Percentiles rank a stretch among this genome's conserved stretches.
phyloP scores from a whole-genome alignment of 2,329 filamentous ascomycete species.

The Neoascochyta sp. region DNA sequence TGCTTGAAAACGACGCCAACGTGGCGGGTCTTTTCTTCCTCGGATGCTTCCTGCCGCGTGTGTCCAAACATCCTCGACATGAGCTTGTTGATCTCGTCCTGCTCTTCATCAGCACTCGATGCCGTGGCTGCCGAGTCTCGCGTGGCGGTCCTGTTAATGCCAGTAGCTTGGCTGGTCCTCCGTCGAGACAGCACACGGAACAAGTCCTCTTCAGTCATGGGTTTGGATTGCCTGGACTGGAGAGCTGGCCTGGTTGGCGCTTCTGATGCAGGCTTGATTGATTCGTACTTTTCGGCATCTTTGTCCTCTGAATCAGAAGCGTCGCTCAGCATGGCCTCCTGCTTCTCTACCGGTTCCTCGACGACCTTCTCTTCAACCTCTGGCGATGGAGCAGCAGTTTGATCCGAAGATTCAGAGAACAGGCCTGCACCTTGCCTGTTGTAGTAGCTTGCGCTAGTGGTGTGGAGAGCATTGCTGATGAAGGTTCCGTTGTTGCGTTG shows the following conservation, averaged over 20 bases:
- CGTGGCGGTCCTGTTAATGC: slow-evolving; percentile 21
- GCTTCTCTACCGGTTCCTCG: not conserved
- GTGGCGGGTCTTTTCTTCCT: slow-evolving; percentile 67
- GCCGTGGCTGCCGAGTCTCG: slow-evolving; percentile 23
- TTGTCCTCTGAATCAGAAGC: slow-evolving; percentile 22
- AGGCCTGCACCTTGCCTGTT: slow-evolving; percentile 7
- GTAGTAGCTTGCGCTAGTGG: slow-evolving; percentile 13
- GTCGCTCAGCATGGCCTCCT: slow-evolving; percentile 3
- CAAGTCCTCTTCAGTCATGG: slow-evolving; percentile 51
- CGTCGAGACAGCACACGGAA: slow-evolving; percentile 50
- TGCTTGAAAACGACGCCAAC: slow-evolving; percentile 64
- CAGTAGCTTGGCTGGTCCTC: slow-evolving; percentile 38
- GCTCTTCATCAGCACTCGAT: slow-evolving; percentile 37
- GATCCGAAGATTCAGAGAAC: slow-evolving; percentile 12
- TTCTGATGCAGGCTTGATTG: slow-evolving; percentile 18
- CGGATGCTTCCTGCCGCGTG: slow-evolving; percentile 60
- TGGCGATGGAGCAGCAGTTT: slow-evolving; percentile 9
- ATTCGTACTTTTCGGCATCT: slow-evolving; percentile 13
- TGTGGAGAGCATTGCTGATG: slow-evolving; percentile 20
- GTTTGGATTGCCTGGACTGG: slow-evolving; percentile 19
- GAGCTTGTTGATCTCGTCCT: slow-evolving; percentile 57
- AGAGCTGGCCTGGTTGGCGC: slow-evolving; percentile 16
- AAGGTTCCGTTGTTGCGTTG: slow-evolving; percentile 6
- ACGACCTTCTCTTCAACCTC: slow-evolving; percentile 2
- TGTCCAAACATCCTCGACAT: slow-evolving; percentile 70